Evolutionary conservation across 352 stramenopile species (phyloP).

Genomic region (Phytophthora fragariae): DNA sequence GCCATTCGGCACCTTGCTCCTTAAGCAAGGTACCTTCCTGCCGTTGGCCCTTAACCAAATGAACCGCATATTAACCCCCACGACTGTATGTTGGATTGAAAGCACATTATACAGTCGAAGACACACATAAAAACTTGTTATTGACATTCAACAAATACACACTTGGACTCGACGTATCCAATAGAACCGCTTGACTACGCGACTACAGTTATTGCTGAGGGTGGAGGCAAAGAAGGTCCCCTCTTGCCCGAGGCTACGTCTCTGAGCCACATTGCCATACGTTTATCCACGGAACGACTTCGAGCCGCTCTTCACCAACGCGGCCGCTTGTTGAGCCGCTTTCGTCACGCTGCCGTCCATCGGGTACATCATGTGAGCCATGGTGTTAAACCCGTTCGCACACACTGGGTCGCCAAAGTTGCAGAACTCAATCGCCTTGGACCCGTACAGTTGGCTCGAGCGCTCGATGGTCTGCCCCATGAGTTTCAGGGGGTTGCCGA

Average conservation of each 20-base stretch:
- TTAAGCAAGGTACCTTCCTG: too few species aligned
- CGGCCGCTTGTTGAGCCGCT: constrained; percentile 24
- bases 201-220: too few species aligned
- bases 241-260: neutral
- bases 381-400: constrained; percentile 33
- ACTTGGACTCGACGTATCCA: too few species aligned
- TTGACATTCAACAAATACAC: too few species aligned
- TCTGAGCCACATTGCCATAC: too few species aligned
- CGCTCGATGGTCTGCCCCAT: constrained; percentile 33
- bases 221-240: constrained; percentile 5
- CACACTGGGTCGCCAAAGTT: constrained; percentile 35
- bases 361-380: constrained; percentile 35
- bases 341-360: constrained; percentile 35
- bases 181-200: too few species aligned
- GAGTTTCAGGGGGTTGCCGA: constrained; percentile 39
- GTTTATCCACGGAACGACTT: neutral
- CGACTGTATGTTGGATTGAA: too few species aligned
- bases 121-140: too few species aligned
- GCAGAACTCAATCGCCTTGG: constrained; percentile 39
- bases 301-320: constrained; percentile 13
- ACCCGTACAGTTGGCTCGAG: constrained; percentile 29
- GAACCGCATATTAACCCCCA: too few species aligned
- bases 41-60: too few species aligned
- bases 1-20: too few species aligned
- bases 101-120: too few species aligned